Base-by-base conservation (phyloP, 225 moss, liverwort and hornwort species). In the Anthoceros angustus region DNA sequence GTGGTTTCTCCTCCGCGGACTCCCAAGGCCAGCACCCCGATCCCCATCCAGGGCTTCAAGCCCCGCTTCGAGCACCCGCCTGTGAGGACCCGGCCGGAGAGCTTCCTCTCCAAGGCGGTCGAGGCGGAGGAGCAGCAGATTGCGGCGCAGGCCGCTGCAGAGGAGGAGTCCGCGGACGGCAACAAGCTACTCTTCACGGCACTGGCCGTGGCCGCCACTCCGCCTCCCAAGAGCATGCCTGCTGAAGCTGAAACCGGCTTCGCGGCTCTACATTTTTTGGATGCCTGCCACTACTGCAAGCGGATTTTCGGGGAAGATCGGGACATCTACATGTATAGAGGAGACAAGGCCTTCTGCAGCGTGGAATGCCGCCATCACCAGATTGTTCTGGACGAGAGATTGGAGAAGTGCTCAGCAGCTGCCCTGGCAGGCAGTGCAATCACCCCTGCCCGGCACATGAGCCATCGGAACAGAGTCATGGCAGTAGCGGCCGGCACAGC, bases 271-370 rank as follows among this genome's bases (percentile, higher is more conserved):
- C 80, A 82, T 64, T 94, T 94, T 73, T 75, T 90, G 15, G 90
- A 94, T 18, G 78, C 83, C 63, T 94, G 94, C 66, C 81, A 83
- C 61, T 86, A 84, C 62, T 94, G 94, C 84, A 87, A 78, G 64
- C 78, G 87, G 24, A 82, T 77, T 25, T 81, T 94, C 5, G 87
- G 75, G 0, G 86, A 87, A 62, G 89, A 86, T 64, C 81, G 86
- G 14, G 94, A 94, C 41, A 90, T 94, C 32, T 94, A 83, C 67
- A 94, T 94, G 70, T 94, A 94, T 70, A 88, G 95, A 73, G 95
- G 89, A 12, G 88, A 98, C 68, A 86, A 76, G 45, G 91, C 95
- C 3, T 98, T 98, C 43, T 98, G 95, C 40, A 92, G 95, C 55
- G 79, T 85, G 5, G 95, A 98, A 72, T 98, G 95, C 61, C 80